Evolutionary conservation across 768 basidiomycete genomes (phyloP).

Genomic region (Cystobasidiopsis lactophilus): DNA sequence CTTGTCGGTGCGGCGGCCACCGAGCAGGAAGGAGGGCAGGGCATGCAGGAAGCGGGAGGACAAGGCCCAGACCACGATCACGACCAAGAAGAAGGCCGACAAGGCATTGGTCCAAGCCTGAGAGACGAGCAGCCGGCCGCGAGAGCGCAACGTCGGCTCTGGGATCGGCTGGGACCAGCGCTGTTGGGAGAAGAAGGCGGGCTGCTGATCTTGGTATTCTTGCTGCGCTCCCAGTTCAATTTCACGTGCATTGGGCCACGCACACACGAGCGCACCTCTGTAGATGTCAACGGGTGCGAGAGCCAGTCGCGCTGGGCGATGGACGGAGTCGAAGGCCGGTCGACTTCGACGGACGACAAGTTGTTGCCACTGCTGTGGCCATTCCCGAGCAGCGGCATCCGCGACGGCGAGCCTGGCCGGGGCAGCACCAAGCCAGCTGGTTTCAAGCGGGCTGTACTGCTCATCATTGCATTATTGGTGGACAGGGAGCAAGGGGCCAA

Average conservation of each 20-base stretch:
- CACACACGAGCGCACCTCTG: too few species aligned
- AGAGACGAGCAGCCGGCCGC: slow-evolving; percentile 22
- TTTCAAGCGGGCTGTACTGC: too few species aligned
- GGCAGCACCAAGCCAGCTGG: too few species aligned
- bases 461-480: too few species aligned
- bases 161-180: slow-evolving; percentile 11
- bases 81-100: slow-evolving; percentile 27
- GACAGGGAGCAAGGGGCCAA: too few species aligned
- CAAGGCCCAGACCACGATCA: slow-evolving; percentile 31
- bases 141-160: slow-evolving; percentile 10
- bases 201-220: too few species aligned
- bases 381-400: too few species aligned
- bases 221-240: too few species aligned
- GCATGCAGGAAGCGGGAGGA: slow-evolving; percentile 10
- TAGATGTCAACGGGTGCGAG: not conserved
- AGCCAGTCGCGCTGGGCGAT: slow-evolving; percentile 3
- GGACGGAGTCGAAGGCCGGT: slow-evolving; percentile 5
- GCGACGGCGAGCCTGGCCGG: too few species aligned
- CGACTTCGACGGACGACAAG: slow-evolving; percentile 6
- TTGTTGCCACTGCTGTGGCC: too few species aligned
- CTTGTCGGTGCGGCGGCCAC: slow-evolving; percentile 8
- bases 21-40: slow-evolving; percentile 17
- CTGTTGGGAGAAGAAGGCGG: slow-evolving; percentile 12
- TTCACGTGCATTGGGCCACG: too few species aligned
- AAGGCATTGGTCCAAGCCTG: slow-evolving; percentile 26